A percentile compares a stretch with the other conserved stretches of the same genome.
phyloP scores from a whole-genome alignment of 169 alveolate species.

The Cryptosporidium viatorum region DNA sequence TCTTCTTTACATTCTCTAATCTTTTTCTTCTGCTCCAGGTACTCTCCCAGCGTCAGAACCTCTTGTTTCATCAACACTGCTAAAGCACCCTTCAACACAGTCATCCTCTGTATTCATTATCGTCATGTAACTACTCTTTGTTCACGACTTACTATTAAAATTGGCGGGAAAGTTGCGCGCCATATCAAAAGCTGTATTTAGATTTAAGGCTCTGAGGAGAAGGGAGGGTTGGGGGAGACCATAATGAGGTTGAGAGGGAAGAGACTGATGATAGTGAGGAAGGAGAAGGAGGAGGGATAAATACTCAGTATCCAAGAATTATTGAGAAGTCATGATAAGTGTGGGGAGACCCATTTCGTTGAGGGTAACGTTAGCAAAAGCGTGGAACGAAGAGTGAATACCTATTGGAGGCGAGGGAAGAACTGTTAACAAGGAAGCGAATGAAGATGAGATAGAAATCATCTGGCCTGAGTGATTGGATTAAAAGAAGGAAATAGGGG shows the following conservation, averaged over 20 bases:
- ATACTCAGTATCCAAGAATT: too few relatives aligned
- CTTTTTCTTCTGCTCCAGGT: slow-evolving; percentile 8
- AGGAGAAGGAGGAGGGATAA: neutral
- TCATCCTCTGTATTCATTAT: slow-evolving; percentile 28
- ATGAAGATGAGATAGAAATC: neutral
- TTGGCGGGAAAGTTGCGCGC: neutral
- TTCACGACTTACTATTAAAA: neutral
- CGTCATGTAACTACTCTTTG: neutral
- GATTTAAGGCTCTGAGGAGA: neutral
- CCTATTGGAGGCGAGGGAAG: neutral
- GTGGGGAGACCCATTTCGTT: neutral
- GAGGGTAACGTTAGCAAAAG: neutral
- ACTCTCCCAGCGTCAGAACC: slow-evolving; percentile 49
- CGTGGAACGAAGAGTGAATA: neutral
- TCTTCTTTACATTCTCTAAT: neutral
- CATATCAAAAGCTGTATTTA: neutral
- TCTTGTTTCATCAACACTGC: slow-evolving; percentile 6
- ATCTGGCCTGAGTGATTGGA: too few relatives aligned
- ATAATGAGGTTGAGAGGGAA: neutral
- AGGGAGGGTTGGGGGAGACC: neutral
- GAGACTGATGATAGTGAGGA: too few relatives aligned
- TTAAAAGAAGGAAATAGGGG: neutral
- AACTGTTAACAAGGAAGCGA: neutral
- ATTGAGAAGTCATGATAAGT: too few relatives aligned
- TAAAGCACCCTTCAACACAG: slow-evolving; percentile 15